Evolutionary conservation across 148 eudicot species (phyloP).

Genomic region (Euryodendron excelsum): DNA sequence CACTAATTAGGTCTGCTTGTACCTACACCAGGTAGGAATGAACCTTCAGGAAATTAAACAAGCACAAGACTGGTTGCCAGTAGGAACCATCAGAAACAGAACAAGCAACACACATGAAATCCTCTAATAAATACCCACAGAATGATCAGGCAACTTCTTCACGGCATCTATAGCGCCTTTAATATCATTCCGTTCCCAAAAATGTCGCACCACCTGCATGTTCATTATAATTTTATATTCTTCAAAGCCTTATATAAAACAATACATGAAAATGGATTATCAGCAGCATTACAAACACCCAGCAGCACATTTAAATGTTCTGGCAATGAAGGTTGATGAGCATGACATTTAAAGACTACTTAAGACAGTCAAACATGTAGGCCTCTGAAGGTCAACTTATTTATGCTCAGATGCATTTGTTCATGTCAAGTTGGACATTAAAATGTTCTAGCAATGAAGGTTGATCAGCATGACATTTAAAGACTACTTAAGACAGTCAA

Average conservation of each 20-base stretch:
- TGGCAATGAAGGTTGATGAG: not conserved
- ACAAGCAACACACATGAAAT: constrained; percentile 2
- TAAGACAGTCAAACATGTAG: not conserved
- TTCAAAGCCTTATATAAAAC: not conserved
- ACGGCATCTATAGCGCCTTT: constrained; percentile 71
- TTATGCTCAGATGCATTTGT: not conserved
- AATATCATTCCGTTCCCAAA: constrained; percentile 81
- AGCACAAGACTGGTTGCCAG: not conserved
- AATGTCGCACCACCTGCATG: constrained; percentile 73
- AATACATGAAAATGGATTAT: not conserved
- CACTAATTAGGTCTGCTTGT: constrained; percentile 81
- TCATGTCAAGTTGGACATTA: not conserved
- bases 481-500: too few species aligned
- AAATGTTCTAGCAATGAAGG: not conserved
- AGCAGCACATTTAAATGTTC: not conserved
- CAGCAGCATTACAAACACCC: not conserved
- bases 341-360: too few species aligned
- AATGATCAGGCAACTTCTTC: constrained; percentile 77
- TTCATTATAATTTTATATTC: not conserved
- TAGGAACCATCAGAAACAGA: constrained; percentile 11
- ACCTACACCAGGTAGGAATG: constrained; percentile 51
- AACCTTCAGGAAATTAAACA: constrained; percentile 12
- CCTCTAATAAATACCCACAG: constrained; percentile 51
- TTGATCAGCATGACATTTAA: not conserved
- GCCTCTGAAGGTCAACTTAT: not conserved